Conservation (phyloP, 1,284 basidiomycete genomes). For the Sporisorium iseilematis-ciliati region DNA sequence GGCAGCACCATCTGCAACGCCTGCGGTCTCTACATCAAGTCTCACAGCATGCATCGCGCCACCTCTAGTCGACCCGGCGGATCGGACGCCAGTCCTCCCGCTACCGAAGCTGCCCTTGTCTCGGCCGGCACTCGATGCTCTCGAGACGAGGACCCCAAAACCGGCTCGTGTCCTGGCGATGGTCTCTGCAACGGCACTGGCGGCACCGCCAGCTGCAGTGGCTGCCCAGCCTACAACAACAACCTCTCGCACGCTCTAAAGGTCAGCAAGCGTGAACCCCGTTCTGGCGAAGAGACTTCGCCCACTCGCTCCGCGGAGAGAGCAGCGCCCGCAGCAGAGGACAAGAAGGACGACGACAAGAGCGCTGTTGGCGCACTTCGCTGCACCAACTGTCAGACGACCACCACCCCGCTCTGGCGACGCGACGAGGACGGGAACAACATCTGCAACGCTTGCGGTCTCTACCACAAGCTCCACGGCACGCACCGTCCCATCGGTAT, state of each 20-base stretch:
- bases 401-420: conserved; percentile 88
- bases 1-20: conserved; percentile 90
- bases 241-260: conserved; percentile 57
- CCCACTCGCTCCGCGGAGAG: conserved; percentile 26
- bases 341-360: conserved; percentile 42
- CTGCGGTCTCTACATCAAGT: conserved; percentile 71
- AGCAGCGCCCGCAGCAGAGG: conserved; percentile 15
- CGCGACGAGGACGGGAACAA: conserved; percentile 92
- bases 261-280: conserved; percentile 36
- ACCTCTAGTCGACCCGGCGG: conserved; percentile 29
- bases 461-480: conserved; percentile 98
- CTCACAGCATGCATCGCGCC: conserved; percentile 48
- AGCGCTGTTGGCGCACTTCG: conserved; percentile 55
- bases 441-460: conserved; percentile 83
- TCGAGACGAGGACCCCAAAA: conserved; percentile 42
- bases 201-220: conserved; percentile 61
- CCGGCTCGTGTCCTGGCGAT: conserved; percentile 64
- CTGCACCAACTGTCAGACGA: conserved; percentile 89
- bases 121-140: conserved; percentile 18
- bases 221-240: conserved; percentile 67
- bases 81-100: conserved; percentile 34
- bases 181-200: conserved; percentile 67
- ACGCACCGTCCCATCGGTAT: conserved; percentile 96
- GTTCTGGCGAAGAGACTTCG: conserved; percentile 25
- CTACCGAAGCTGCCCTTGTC: conserved; percentile 17